Conservation (phyloP, 2,329 filamentous ascomycete genomes). For the Colletotrichum acutatum region DNA sequence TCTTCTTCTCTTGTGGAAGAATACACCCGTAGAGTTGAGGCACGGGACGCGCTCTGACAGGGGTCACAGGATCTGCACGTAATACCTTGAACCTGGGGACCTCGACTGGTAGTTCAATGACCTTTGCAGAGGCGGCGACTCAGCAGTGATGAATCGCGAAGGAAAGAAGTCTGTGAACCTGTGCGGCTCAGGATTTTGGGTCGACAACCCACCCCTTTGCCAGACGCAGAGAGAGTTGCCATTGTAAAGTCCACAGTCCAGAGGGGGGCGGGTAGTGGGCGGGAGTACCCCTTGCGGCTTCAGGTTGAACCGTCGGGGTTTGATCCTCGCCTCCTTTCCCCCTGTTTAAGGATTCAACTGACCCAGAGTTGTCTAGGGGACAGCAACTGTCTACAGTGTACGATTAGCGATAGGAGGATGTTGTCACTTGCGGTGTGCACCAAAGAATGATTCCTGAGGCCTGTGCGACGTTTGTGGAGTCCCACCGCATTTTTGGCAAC, state of each 20-base stretch:
- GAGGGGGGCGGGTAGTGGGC: neutral
- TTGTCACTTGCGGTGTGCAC: neutral
- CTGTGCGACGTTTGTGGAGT: neutral
- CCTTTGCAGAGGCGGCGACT: neutral
- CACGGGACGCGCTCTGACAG: slow-evolving; percentile 2
- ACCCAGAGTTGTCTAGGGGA: neutral
- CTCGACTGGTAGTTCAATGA: neutral
- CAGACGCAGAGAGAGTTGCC: neutral
- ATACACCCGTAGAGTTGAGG: neutral
- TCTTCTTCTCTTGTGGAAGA: neutral
- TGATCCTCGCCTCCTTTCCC: slow-evolving; percentile 9
- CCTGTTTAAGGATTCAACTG: neutral
- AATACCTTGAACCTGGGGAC: slow-evolving; percentile 5
- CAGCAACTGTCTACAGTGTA: neutral
- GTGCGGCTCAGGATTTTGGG: neutral
- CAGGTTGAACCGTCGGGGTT: slow-evolving; percentile 15
- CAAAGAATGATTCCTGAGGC: neutral
- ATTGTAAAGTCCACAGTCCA: neutral
- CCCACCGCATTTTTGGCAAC: slow-evolving; percentile 7
- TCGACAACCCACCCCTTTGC: neutral
- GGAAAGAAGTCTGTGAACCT: neutral
- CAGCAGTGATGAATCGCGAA: slow-evolving; percentile 8
- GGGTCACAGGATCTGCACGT: slow-evolving; percentile 18
- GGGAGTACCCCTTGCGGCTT: slow-evolving; percentile 13
- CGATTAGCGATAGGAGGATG: neutral